Evolutionary conservation across 352 stramenopile genomes (phyloP).

Genomic region (Pythium oligandrum): DNA sequence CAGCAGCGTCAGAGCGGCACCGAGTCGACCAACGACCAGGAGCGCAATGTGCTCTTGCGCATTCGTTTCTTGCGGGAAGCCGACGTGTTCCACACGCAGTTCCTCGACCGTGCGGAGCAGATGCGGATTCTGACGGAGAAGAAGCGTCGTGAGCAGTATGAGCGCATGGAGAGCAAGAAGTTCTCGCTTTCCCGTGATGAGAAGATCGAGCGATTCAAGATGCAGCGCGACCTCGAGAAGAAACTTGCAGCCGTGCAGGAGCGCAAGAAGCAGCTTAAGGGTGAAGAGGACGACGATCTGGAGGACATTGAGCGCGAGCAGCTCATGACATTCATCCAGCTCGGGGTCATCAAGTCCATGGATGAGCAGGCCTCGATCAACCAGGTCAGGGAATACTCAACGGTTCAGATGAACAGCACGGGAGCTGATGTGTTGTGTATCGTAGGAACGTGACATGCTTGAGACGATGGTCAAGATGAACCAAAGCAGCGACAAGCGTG

Average conservation of each 20-base stretch:
- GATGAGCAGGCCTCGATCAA: constrained; percentile 72
- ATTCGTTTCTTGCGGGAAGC: constrained; percentile 67
- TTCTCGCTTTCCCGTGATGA: constrained; percentile 68
- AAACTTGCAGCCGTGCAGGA: constrained; percentile 57
- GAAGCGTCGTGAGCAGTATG: constrained; percentile 73
- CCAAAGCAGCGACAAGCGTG: constrained; percentile 39
- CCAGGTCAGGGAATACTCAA: constrained; percentile 26
- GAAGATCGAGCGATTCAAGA: constrained; percentile 78
- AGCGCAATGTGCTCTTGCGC: constrained; percentile 55
- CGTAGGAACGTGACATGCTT: constrained; percentile 73
- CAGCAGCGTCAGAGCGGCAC: not conserved
- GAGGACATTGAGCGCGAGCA: constrained; percentile 80
- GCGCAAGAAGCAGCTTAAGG: constrained; percentile 32
- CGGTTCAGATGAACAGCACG: not conserved
- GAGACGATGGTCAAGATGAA: constrained; percentile 86
- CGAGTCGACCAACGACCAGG: constrained; percentile 31
- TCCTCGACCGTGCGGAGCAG: constrained; percentile 63
- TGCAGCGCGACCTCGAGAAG: constrained; percentile 71
- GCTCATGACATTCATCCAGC: constrained; percentile 76
- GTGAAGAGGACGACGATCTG: constrained; percentile 52
- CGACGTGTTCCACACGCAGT: constrained; percentile 74
- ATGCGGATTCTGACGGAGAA: constrained; percentile 55
- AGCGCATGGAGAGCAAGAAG: constrained; percentile 60
- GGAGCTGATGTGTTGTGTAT: not conserved
- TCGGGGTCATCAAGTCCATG: constrained; percentile 71